A percentile compares a stretch with the other conserved stretches of the same genome.
Conservation (phyloP, 164 flowering plant genomes). For the Liquidambar formosana region DNA sequence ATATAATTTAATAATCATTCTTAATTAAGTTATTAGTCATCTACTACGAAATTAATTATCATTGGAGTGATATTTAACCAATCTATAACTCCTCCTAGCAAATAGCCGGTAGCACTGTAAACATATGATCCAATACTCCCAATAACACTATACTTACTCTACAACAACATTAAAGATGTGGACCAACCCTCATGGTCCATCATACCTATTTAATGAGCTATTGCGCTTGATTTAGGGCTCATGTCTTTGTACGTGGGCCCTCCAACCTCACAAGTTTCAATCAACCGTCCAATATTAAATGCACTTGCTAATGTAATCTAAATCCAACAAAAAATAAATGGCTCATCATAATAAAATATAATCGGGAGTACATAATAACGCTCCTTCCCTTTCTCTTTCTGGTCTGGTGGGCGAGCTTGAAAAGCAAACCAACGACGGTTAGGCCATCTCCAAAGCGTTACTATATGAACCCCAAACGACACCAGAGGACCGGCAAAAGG, state of each 20-base stretch:
- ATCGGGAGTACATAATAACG: neutral
- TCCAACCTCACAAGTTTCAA: neutral
- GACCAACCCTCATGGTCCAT: neutral
- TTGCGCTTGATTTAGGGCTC: neutral
- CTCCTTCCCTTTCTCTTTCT: constrained; percentile 13
- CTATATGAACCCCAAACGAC: neutral
- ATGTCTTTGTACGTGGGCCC: neutral
- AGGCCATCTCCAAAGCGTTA: neutral
- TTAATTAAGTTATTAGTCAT: too few species aligned
- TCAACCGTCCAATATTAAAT: too few species aligned
- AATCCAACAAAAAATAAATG: too few species aligned
- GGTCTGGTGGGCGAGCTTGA: constrained; percentile 31
- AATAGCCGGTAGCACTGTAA: too few species aligned
- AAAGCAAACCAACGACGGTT: constrained; percentile 39
- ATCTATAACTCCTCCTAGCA: too few species aligned
- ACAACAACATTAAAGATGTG: neutral
- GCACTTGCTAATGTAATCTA: too few species aligned
- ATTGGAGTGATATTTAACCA: too few species aligned
- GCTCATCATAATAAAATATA: neutral
- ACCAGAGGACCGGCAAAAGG: neutral
- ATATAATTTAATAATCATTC: too few species aligned
- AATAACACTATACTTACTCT: neutral
- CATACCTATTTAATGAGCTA: neutral
- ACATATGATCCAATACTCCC: neutral
- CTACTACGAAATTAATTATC: too few species aligned